Conservation (phyloP, 2,329 filamentous ascomycete species). For the Colletotrichum endophyticum region DNA sequence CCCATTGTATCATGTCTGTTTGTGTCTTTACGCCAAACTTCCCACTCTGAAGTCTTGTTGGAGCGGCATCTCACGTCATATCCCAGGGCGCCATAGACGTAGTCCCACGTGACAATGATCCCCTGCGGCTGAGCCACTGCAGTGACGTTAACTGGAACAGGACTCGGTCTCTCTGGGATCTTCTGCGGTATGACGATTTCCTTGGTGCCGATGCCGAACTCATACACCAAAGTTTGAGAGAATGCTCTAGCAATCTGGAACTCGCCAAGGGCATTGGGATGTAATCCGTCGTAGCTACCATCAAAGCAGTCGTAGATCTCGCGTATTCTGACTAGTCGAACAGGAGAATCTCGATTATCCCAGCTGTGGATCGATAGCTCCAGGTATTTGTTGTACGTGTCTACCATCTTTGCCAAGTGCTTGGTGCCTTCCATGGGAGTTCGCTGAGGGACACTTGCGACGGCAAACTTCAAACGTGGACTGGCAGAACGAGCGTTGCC, state of each 20-base stretch:
- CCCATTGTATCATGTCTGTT: neutral
- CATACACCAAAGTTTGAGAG: constrained; percentile 29
- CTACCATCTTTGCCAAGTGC: constrained; percentile 27
- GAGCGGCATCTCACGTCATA: constrained; percentile 14
- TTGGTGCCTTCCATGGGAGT: constrained; percentile 24
- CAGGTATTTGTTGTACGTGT: constrained; percentile 30
- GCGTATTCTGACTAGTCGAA: constrained; percentile 35
- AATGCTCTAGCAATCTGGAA: constrained; percentile 47
- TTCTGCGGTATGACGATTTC: constrained; percentile 26
- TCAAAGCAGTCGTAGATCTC: constrained; percentile 32
- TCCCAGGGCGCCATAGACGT: constrained; percentile 27
- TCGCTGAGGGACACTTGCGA: constrained; percentile 35
- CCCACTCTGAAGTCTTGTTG: neutral
- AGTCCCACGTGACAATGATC: constrained; percentile 25
- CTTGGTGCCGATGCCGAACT: constrained; percentile 26
- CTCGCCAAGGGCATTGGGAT: constrained; percentile 45
- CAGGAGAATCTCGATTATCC: constrained; percentile 29
- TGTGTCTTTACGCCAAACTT: neutral
- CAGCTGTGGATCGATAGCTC: constrained; percentile 25
- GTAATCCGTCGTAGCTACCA: constrained; percentile 44
- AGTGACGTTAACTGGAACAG: constrained; percentile 17
- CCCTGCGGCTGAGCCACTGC: constrained; percentile 13
- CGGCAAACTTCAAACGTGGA: constrained; percentile 27
- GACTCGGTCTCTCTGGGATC: constrained; percentile 22
- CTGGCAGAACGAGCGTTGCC: constrained; percentile 32